These are phyloP conservation scores for Hamamelis virginiana DNA, from an alignment of 164 flowering plant species.

Conservation along the genomic window DNA sequence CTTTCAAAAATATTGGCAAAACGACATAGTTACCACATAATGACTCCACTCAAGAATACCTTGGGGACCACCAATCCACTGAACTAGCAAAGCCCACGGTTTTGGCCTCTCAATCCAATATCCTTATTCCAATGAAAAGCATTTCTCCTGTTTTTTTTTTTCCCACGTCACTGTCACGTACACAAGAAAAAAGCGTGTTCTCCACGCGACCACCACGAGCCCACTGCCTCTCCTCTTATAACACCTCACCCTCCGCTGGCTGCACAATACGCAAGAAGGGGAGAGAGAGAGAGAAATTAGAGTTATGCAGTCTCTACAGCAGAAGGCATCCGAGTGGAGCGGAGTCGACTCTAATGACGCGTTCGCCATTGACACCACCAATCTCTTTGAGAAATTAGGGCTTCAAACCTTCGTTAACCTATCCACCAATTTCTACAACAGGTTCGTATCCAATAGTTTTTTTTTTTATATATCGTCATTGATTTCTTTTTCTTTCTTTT, in stretches of 20 bases:
- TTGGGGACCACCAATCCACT: too few relatives aligned
- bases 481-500: neutral
- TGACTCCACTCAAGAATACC: too few relatives aligned
- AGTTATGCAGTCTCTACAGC: slow-evolving; percentile 74
- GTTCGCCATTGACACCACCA: slow-evolving; percentile 72
- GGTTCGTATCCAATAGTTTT: slow-evolving; percentile 44
- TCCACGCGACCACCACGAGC: slow-evolving; percentile 18
- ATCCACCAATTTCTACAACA: slow-evolving; percentile 84
- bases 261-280: too few relatives aligned
- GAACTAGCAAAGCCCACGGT: too few relatives aligned
- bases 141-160: neutral
- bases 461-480: too few relatives aligned
- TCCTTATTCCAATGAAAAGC: too few relatives aligned
- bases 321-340: slow-evolving; percentile 89
- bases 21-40: too few relatives aligned
- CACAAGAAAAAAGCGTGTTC: neutral
- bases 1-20: too few relatives aligned
- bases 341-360: slow-evolving; percentile 68
- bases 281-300: slow-evolving; percentile 17
- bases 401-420: slow-evolving; percentile 79
- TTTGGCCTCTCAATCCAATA: too few relatives aligned
- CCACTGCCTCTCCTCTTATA: neutral
- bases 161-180: neutral
- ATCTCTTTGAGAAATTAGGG: slow-evolving; percentile 69
- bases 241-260: neutral